Evolutionary conservation across 345 rosid genomes (phyloP).

Genomic region (Salix arbutifolia): DNA sequence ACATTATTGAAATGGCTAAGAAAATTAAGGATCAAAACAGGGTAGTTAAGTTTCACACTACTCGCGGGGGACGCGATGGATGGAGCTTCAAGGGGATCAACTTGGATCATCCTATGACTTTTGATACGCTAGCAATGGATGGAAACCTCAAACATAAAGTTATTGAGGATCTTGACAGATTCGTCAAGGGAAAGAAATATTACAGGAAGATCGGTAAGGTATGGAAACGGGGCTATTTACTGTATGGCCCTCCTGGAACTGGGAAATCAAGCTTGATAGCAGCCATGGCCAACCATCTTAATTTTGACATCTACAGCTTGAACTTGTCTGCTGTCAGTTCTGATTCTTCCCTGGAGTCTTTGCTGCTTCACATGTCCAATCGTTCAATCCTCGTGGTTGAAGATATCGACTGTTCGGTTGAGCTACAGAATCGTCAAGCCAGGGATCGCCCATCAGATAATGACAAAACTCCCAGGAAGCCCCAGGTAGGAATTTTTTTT

Average conservation of each 20-base stretch:
- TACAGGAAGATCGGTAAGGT: slow-evolving; percentile 32
- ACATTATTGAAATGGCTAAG: slow-evolving; percentile 33
- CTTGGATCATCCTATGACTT: slow-evolving; percentile 42
- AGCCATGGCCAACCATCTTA: slow-evolving; percentile 41
- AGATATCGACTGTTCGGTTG: slow-evolving; percentile 44
- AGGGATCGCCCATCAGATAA: neutral
- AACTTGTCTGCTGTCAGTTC: slow-evolving; percentile 25
- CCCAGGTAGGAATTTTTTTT: neutral
- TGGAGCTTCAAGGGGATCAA: slow-evolving; percentile 27
- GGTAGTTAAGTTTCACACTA: slow-evolving; percentile 26
- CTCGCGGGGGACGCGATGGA: slow-evolving; percentile 21
- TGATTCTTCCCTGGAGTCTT: slow-evolving; percentile 27
- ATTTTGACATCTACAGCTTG: slow-evolving; percentile 37
- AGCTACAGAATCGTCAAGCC: slow-evolving; percentile 28
- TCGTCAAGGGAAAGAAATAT: slow-evolving; percentile 23
- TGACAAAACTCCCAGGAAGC: neutral
- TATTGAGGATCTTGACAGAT: slow-evolving; percentile 33
- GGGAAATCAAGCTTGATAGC: slow-evolving; percentile 46
- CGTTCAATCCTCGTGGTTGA: slow-evolving; percentile 47
- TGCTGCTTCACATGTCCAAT: slow-evolving; percentile 37
- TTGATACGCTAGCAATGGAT: slow-evolving; percentile 40
- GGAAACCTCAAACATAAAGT: slow-evolving; percentile 25
- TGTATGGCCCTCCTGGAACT: slow-evolving; percentile 41
- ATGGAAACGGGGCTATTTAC: slow-evolving; percentile 36
- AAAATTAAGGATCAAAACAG: slow-evolving; percentile 23